phyloP scores from a whole-genome alignment of 176 grass and related monocot genomes.

The Carex kokanica region DNA sequence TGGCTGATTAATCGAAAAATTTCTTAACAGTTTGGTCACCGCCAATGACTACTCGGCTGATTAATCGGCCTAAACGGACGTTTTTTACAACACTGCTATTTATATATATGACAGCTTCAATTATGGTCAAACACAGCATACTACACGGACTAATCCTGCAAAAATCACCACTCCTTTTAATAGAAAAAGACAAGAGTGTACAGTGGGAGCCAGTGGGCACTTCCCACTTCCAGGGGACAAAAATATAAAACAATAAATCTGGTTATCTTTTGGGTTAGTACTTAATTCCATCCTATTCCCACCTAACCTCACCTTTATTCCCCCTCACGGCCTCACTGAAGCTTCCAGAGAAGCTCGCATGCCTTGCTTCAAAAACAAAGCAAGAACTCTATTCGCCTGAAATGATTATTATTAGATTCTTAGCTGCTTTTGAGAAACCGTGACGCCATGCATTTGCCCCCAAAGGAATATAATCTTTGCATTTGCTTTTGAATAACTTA shows the following conservation, averaged over 20 bases:
- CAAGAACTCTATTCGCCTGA: constrained; percentile 21
- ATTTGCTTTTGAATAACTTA: not conserved
- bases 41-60: too few species aligned
- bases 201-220: not conserved
- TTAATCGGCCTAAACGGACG: too few species aligned
- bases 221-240: constrained; percentile 26
- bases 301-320: constrained; percentile 10
- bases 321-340: not conserved
- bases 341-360: not conserved
- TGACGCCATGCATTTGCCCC: constrained; percentile 5
- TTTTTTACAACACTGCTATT: too few species aligned
- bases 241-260: not conserved
- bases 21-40: too few species aligned
- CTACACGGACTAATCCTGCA: not conserved
- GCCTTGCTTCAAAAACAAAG: not conserved
- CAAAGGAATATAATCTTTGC: constrained; percentile 15
- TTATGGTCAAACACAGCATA: not conserved
- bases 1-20: too few species aligned
- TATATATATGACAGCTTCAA: not conserved
- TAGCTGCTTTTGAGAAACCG: constrained; percentile 1
- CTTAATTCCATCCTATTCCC: not conserved
- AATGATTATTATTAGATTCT: constrained; percentile 16
- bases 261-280: not conserved
- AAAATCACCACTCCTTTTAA: not conserved
- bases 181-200: not conserved